A percentile compares a stretch with the other conserved stretches of the same genome.
phyloP scores from a whole-genome alignment of 192 early-diverging fungal genomes.

The Martensiomyces pterosporus region DNA sequence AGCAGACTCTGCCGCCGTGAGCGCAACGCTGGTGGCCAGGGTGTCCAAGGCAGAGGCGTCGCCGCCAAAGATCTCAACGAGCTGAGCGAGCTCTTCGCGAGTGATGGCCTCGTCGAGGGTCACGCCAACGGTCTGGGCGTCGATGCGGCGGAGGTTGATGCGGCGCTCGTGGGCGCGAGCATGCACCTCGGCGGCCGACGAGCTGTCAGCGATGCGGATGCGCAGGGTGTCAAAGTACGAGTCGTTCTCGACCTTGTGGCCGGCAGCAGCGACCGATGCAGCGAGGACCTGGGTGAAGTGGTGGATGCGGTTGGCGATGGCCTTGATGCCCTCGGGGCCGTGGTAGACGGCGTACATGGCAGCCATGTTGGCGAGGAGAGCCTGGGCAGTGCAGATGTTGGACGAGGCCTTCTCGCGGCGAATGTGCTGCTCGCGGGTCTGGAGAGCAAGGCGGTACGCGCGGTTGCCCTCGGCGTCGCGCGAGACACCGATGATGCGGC shows the following conservation, averaged over 20 bases:
- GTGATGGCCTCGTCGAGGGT: slow-evolving; percentile 91
- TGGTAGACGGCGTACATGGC: slow-evolving; percentile 99
- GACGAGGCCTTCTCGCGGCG: slow-evolving; percentile 97
- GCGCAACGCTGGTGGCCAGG: slow-evolving; percentile 49
- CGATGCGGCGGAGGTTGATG: slow-evolving; percentile 88
- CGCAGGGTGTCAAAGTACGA: slow-evolving; percentile 95
- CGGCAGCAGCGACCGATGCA: slow-evolving; percentile 63
- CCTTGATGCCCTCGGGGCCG: slow-evolving; percentile 86
- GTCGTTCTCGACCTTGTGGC: slow-evolving; percentile 77
- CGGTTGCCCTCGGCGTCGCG: slow-evolving; percentile 82
- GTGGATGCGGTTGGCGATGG: slow-evolving; percentile 92
- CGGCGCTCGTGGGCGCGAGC: slow-evolving; percentile 65
- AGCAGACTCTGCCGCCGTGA: slow-evolving; percentile 45
- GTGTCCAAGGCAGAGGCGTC: slow-evolving; percentile 54
- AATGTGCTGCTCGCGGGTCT: slow-evolving; percentile 99
- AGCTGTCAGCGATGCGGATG: slow-evolving; percentile 62
- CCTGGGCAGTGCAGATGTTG: slow-evolving; percentile 99
- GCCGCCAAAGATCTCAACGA: slow-evolving; percentile 77
- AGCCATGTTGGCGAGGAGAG: slow-evolving; percentile 98
- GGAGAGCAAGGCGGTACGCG: slow-evolving; percentile 93
- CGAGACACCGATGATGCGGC: slow-evolving; percentile 93
- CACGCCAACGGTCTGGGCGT: slow-evolving; percentile 71
- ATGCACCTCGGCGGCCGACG: slow-evolving; percentile 61
- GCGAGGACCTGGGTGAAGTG: slow-evolving; percentile 83
- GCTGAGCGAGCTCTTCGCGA: slow-evolving; percentile 72